A percentile compares a stretch with the other conserved stretches of the same genome.
phyloP scores from a whole-genome alignment of 2,329 filamentous ascomycete species.

The Chrysosporium queenslandicum region DNA sequence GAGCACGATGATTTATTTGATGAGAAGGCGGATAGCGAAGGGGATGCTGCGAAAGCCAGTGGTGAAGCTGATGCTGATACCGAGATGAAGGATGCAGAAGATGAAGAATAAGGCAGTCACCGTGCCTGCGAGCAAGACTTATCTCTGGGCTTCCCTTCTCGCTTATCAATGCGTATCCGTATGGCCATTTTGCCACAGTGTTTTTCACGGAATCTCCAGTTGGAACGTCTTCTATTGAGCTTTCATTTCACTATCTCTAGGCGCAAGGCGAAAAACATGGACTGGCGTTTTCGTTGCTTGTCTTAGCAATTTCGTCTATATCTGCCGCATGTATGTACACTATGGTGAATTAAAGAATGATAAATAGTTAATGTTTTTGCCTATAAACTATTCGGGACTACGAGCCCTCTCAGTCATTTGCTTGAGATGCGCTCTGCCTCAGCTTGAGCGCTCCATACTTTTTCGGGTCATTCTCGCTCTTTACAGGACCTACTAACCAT shows the following conservation, averaged over 20 bases:
- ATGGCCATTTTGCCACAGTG: not conserved
- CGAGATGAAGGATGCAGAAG: slow-evolving; percentile 30
- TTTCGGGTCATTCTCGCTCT: too few relatives aligned
- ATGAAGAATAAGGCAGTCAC: slow-evolving; percentile 18
- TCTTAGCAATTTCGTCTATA: not conserved
- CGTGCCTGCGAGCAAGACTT: too few relatives aligned
- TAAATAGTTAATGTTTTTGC: not conserved
- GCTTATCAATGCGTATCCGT: not conserved
- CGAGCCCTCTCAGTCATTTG: slow-evolving; percentile 3
- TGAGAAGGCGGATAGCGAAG: slow-evolving; percentile 24
- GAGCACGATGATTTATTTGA: slow-evolving; percentile 33
- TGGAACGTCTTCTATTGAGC: not conserved
- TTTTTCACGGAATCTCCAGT: not conserved
- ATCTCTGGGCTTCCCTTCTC: not conserved
- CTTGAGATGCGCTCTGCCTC: not conserved
- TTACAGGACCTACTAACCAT: too few relatives aligned
- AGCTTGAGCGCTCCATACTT: too few relatives aligned
- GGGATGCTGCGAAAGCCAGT: slow-evolving; percentile 18
- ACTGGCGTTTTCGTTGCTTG: slow-evolving; percentile 5
- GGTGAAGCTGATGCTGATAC: slow-evolving; percentile 26
- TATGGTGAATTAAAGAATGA: slow-evolving; percentile 1
- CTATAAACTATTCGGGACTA: not conserved
- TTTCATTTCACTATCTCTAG: not conserved
- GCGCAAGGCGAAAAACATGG: slow-evolving; percentile 9
- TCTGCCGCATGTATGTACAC: slow-evolving; percentile 5